These are phyloP conservation scores for Hymenochaete sp. DNA, from an alignment of 1,284 basidiomycete species.

Conservation along the genomic window DNA sequence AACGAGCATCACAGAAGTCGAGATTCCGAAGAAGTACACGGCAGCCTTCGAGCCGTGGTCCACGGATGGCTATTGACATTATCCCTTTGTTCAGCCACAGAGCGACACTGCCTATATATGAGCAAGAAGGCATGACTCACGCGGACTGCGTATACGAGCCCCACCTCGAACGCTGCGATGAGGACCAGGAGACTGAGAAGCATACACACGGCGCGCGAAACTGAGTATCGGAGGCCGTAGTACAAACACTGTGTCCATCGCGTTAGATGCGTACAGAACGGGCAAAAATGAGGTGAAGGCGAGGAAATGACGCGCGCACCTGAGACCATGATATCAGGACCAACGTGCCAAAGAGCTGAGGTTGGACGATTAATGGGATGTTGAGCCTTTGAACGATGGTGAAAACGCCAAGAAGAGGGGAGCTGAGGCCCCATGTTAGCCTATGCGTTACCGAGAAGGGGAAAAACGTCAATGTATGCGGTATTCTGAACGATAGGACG, in stretches of 20 bases:
- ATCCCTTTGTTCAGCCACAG: too few species aligned
- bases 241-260: conserved; percentile 44
- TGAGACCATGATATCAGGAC: conserved; percentile 59
- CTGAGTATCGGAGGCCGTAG: conserved; percentile 40
- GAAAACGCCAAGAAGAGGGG: conserved; percentile 64
- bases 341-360: conserved; percentile 62
- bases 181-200: conserved; percentile 32
- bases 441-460: conserved; percentile 26
- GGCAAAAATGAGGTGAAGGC: background rate
- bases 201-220: conserved; percentile 24
- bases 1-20: conserved; percentile 53
- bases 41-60: conserved; percentile 37
- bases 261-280: background rate
- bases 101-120: too few species aligned
- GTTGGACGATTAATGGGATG: conserved; percentile 68
- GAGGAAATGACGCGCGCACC: conserved; percentile 28
- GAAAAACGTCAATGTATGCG: background rate
- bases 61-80: too few species aligned
- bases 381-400: conserved; percentile 59
- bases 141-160: conserved; percentile 49
- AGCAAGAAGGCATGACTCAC: conserved; percentile 30
- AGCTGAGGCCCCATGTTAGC: conserved; percentile 58
- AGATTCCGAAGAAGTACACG: conserved; percentile 55
- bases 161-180: conserved; percentile 51
- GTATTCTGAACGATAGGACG: background rate